A percentile compares a stretch with the other conserved stretches of the same genome.
phyloP scores from a whole-genome alignment of 1,284 basidiomycete species.

The Boletus semigastroideus region DNA sequence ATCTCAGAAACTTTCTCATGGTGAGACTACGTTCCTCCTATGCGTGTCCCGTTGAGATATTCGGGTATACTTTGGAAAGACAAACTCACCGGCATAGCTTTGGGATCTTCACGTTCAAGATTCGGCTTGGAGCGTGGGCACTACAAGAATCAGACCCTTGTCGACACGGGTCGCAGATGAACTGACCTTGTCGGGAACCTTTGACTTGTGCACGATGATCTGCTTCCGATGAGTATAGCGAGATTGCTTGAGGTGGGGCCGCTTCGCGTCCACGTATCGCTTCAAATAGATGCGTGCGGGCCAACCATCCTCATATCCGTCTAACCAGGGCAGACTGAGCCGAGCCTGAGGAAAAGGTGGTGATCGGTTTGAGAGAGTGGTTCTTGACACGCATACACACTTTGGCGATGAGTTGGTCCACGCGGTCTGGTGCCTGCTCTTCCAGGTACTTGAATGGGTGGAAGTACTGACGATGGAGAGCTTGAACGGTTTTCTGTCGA shows the following conservation, averaged over 20 bases:
- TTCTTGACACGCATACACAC: neutral
- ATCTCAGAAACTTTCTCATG: constrained; percentile 21
- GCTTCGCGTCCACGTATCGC: constrained; percentile 10
- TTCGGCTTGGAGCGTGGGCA: neutral
- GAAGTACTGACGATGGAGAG: constrained; percentile 1
- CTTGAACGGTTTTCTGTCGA: constrained; percentile 10
- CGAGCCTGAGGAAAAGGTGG: constrained; percentile 8
- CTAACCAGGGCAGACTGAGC: constrained; percentile 18
- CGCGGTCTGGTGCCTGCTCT: constrained; percentile 10
- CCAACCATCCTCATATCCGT: constrained; percentile 20
- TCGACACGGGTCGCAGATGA: neutral
- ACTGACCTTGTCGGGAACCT: neutral
- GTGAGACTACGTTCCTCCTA: neutral
- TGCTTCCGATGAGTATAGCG: neutral
- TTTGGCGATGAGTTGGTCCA: constrained; percentile 12
- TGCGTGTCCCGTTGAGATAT: neutral
- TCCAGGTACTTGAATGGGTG: constrained; percentile 15
- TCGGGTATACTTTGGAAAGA: neutral
- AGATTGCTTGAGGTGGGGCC: neutral
- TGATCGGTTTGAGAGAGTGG: neutral
- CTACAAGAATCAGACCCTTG: neutral
- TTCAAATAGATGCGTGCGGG: constrained; percentile 23
- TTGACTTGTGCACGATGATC: rapidly evolving
- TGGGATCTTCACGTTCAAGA: neutral
- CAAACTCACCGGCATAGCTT: constrained; percentile 1